Evolutionary conservation across 2,329 filamentous ascomycete species (phyloP), one percentile per base, ranked within the genome.

Genomic region (Fusarium verrucosum): DNA sequence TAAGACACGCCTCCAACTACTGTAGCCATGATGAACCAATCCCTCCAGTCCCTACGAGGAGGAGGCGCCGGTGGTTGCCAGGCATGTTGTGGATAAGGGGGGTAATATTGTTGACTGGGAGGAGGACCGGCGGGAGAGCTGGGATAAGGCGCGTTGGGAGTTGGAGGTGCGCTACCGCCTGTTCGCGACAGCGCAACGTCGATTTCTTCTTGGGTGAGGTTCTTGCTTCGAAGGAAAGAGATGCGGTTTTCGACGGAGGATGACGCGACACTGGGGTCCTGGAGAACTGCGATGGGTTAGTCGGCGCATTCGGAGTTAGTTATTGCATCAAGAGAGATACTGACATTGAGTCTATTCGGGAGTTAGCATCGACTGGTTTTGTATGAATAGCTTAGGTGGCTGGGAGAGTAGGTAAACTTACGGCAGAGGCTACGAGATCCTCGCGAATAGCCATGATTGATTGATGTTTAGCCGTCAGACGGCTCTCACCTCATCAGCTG

Each of bases 21-120:
- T 0, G 95, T 99, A 9, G 95, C 95, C 92, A 98, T 97, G 78
- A 99, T 98, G 79, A 99, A 99, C 91, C 93, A 98, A 75, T 99
- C 95, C 62, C 96, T 87, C 95, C 95, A 99, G 79, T 99, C 95
- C 73, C 95, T 85, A 74, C 88, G 89, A 4, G 93, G 93, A 4
- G 88, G 79, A 52, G 85, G 82, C 2, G 83, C 83, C 5, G 85
- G 80, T 26, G 81, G 82, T 71, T 87, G 86, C 86, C 86, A 89
- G 68, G 83, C 80, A 57, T 83, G 79, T 59, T 82, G 83, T 45
- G 81, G 78, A 52, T 84, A 84, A 33, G 79, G 78, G 62, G 79
- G 82, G 66, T 78, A 83, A 74, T 80, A 79, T 59, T 74, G 80
- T 62, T 78, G 82, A 66, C 79, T 72, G 73, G 78, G 82, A 70